phyloP scores from a whole-genome alignment of 345 rosid genomes.

The Euphorbia peplus region DNA sequence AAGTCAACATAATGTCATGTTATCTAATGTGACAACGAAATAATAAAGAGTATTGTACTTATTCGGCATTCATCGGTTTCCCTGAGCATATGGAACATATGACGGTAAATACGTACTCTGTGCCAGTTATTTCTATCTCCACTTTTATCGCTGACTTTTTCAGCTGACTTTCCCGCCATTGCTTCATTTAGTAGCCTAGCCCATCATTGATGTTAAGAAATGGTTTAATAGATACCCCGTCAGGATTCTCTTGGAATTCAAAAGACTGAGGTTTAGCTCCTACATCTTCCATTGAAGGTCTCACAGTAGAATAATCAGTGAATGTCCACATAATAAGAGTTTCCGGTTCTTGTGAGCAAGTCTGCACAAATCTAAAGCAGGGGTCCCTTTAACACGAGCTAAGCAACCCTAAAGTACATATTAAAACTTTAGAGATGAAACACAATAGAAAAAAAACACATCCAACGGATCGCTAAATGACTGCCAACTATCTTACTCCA shows the following conservation, averaged over 20 bases:
- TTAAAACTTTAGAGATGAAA: constrained; percentile 6
- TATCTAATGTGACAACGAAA: constrained; percentile 3
- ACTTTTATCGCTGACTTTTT: constrained; percentile 31
- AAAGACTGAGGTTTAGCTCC: constrained; percentile 72
- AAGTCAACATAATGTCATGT: constrained; percentile 1
- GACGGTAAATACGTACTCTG: constrained; percentile 76
- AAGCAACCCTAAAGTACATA: constrained; percentile 63
- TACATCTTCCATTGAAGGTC: constrained; percentile 55
- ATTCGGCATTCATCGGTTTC: constrained; percentile 21
- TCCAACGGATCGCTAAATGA: constrained; percentile 6
- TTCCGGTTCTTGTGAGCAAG: constrained; percentile 92
- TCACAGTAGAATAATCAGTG: constrained; percentile 42
- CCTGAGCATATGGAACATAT: constrained; percentile 96
- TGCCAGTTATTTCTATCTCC: constrained; percentile 58
- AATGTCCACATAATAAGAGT: constrained; percentile 95
- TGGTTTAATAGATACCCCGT: constrained; percentile 90
- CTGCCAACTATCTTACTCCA: constrained; percentile 51
- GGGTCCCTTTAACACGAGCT: constrained; percentile 98
- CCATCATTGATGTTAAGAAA: constrained; percentile 41
- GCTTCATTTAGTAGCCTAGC: constrained; percentile 32
- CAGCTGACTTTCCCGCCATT: constrained; percentile 36
- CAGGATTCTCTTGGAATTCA: constrained; percentile 92
- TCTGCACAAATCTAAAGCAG: constrained; percentile 88
- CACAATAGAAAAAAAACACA: constrained; percentile 3
- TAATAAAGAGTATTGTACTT: constrained; percentile 7